Percentiles rank a stretch among this genome's conserved stretches.
phyloP scores from a whole-genome alignment of 1,139 yeast species.

The Nakaseomyces sp. region DNA sequence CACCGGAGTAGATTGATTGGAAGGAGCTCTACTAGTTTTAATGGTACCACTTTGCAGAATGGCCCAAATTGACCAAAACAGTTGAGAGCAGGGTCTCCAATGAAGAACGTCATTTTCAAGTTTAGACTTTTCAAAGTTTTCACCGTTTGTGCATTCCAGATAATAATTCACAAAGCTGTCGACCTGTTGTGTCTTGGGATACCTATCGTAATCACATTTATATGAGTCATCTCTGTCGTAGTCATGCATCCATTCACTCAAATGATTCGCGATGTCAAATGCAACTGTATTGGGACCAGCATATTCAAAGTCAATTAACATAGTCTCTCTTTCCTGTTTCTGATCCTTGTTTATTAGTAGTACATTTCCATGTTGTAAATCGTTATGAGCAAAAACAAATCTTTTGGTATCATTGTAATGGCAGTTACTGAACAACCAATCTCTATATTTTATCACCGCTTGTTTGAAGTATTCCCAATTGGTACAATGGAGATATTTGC shows the following conservation, averaged over 20 bases:
- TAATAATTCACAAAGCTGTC: constrained; percentile 62
- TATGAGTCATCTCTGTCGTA: constrained; percentile 53
- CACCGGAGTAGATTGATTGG: constrained; percentile 5
- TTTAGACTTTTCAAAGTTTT: constrained; percentile 35
- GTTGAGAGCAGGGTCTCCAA: constrained; percentile 76
- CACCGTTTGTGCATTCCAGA: constrained; percentile 31
- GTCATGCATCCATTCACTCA: constrained; percentile 92
- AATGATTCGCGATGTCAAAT: constrained; percentile 80
- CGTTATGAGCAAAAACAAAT: constrained; percentile 81
- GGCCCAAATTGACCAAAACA: constrained; percentile 90
- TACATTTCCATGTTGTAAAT: constrained; percentile 90
- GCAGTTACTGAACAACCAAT: constrained; percentile 55
- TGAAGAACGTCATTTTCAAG: constrained; percentile 54
- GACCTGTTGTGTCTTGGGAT: constrained; percentile 60
- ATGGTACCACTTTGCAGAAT: constrained; percentile 55
- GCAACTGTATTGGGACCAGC: constrained; percentile 86
- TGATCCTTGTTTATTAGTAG: constrained; percentile 39
- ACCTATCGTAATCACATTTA: constrained; percentile 48
- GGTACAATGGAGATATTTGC: constrained; percentile 40
- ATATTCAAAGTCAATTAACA: constrained; percentile 92
- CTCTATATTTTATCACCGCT: constrained; percentile 42
- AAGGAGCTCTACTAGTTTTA: not conserved
- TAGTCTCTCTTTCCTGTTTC: constrained; percentile 52
- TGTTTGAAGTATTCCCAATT: constrained; percentile 43
- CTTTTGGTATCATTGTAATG: constrained; percentile 32